These are phyloP conservation scores for Aureobasidium sp. DNA, from an alignment of 2,329 filamentous ascomycete genomes.

Conservation along the genomic window DNA sequence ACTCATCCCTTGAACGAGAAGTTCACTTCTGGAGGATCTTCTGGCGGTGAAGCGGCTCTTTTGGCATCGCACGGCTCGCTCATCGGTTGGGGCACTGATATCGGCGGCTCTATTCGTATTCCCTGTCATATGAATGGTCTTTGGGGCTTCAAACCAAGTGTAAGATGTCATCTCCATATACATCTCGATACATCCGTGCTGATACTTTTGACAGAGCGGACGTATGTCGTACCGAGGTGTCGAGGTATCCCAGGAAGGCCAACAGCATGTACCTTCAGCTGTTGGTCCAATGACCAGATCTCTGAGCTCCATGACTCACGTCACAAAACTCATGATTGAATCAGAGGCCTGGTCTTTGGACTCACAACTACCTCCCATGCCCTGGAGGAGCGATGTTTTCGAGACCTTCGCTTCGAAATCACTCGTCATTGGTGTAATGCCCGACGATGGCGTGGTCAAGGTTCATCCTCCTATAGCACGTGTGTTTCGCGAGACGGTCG, in stretches of 20 bases:
- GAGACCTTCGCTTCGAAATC: conserved; percentile 11
- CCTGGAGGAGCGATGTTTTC: conserved; percentile 32
- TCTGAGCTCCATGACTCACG: conserved; percentile 40
- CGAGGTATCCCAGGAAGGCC: conserved; percentile 54
- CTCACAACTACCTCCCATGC: conserved; percentile 32
- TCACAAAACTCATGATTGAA: conserved; percentile 29
- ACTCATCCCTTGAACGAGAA: conserved; percentile 36
- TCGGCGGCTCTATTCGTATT: conserved; percentile 45
- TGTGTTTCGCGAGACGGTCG: conserved; percentile 15
- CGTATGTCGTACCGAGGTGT: conserved; percentile 52
- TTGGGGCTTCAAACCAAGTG: conserved; percentile 43
- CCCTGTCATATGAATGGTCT: conserved; percentile 41
- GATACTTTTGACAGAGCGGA: conserved; percentile 29
- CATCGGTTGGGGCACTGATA: conserved; percentile 44
- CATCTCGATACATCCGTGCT: background rate
- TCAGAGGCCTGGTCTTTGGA: conserved; percentile 36
- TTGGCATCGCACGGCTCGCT: conserved; percentile 36
- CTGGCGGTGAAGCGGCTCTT: conserved; percentile 37
- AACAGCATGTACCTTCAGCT: conserved; percentile 56
- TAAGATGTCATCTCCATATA: conserved; percentile 16
- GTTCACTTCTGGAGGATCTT: conserved; percentile 42
- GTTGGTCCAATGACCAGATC: conserved; percentile 52
- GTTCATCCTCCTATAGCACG: conserved; percentile 20
- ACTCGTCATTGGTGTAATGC: conserved; percentile 20
- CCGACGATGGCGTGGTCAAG: conserved; percentile 23